Conservation (phyloP, 2,329 filamentous ascomycete genomes). For the Cladophialophora chaetospira region DNA sequence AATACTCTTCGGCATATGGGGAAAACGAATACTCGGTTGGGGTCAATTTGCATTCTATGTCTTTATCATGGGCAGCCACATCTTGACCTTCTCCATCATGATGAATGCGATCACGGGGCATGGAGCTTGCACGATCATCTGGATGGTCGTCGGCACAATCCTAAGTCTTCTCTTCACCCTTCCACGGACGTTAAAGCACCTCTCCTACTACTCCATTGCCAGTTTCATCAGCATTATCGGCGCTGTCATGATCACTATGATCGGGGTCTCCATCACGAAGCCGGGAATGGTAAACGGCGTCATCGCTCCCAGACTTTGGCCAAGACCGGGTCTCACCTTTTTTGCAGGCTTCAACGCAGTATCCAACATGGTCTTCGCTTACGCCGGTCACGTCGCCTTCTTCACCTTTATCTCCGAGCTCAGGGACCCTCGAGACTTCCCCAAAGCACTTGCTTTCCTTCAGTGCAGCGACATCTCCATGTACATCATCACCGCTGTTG, state of each 20-base stretch:
- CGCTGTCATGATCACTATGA: slow-evolving; percentile 67
- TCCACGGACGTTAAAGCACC: slow-evolving; percentile 63
- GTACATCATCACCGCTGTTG: slow-evolving; percentile 66
- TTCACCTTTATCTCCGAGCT: slow-evolving; percentile 69
- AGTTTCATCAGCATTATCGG: slow-evolving; percentile 66
- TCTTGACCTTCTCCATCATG: slow-evolving; percentile 69
- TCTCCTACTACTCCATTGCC: slow-evolving; percentile 63
- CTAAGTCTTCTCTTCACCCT: slow-evolving; percentile 62
- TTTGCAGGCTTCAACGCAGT: slow-evolving; percentile 62
- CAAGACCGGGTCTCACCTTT: slow-evolving; percentile 49
- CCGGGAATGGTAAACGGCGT: slow-evolving; percentile 61
- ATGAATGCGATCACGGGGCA: slow-evolving; percentile 66
- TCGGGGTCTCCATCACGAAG: slow-evolving; percentile 60
- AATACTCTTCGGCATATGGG: slow-evolving; percentile 55
- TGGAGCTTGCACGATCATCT: slow-evolving; percentile 64
- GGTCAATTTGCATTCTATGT: slow-evolving; percentile 66
- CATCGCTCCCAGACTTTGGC: slow-evolving; percentile 62
- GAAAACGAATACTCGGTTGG: slow-evolving; percentile 63
- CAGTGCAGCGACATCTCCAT: slow-evolving; percentile 62
- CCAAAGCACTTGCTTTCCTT: slow-evolving; percentile 64
- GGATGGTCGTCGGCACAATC: slow-evolving; percentile 59
- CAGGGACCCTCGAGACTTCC: slow-evolving; percentile 61
- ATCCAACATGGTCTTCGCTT: slow-evolving; percentile 72
- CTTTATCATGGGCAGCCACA: slow-evolving; percentile 71
- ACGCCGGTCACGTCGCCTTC: slow-evolving; percentile 66